Evolutionary conservation across 345 rosid genomes (phyloP).

Genomic region (Populus euphratica): DNA sequence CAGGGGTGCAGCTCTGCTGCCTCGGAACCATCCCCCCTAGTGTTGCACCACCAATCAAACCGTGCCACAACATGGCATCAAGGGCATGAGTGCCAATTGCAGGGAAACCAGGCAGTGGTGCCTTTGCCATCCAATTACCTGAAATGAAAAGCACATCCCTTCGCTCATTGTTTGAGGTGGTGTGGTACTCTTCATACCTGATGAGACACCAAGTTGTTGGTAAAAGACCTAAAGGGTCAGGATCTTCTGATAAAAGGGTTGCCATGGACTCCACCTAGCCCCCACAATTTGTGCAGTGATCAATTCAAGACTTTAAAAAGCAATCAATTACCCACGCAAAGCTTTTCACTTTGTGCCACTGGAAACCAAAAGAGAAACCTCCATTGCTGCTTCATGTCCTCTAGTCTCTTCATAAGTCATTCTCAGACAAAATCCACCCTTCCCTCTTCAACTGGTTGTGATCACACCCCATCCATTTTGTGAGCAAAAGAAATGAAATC

Average conservation of each 20-base stretch:
- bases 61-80: neutral
- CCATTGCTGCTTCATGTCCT: constrained; percentile 6
- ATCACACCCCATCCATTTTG: constrained; percentile 1
- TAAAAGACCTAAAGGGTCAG: constrained; percentile 3
- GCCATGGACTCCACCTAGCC: constrained; percentile 2
- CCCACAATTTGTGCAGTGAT: constrained; percentile 29
- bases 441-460: neutral
- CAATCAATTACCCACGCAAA: constrained; percentile 8
- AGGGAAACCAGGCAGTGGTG: neutral
- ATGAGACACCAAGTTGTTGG: constrained; percentile 18
- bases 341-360: constrained; percentile 24
- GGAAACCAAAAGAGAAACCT: constrained; percentile 27
- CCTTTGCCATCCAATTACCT: neutral
- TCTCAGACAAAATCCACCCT: constrained; percentile 3
- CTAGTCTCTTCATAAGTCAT: constrained; percentile 11
- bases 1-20: neutral
- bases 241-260: constrained; percentile 13
- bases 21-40: neutral
- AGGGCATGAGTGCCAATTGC: neutral
- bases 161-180: neutral
- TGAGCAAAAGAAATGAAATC: constrained; percentile 41
- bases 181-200: neutral
- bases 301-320: constrained; percentile 37
- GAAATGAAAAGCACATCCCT: neutral
- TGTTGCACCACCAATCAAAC: neutral